Conservation (phyloP, 345 rosid species). For the Eucalyptus victrix region DNA sequence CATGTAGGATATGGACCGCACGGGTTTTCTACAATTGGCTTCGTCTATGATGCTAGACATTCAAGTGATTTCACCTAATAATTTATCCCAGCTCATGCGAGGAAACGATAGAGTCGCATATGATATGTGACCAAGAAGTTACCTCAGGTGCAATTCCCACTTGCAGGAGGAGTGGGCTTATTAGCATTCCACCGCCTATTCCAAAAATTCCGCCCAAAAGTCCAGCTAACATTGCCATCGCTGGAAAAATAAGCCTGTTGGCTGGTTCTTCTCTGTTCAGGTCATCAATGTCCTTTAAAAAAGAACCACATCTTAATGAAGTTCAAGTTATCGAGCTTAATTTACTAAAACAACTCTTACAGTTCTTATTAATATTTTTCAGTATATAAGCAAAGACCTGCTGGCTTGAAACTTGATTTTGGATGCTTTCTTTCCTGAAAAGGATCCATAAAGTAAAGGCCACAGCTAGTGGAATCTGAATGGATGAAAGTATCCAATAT, state of each 20-base stretch:
- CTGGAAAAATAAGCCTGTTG: slow-evolving; percentile 46
- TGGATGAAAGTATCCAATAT: slow-evolving; percentile 63
- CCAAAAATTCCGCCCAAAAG: slow-evolving; percentile 82
- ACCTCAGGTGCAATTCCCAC: slow-evolving; percentile 79
- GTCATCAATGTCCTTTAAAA: slow-evolving; percentile 15
- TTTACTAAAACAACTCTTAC: neutral
- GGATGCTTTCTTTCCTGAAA: slow-evolving; percentile 16
- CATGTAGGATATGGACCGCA: neutral
- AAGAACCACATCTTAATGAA: neutral
- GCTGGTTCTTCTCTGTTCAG: slow-evolving; percentile 2
- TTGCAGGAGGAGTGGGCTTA: slow-evolving; percentile 89
- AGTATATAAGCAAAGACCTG: slow-evolving; percentile 4
- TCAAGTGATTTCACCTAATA: neutral
- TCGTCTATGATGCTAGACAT: neutral
- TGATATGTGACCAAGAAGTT: neutral
- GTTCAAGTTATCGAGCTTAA: neutral
- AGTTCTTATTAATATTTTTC: neutral
- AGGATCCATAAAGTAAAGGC: slow-evolving; percentile 61
- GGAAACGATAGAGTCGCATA: no score
- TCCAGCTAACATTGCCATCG: slow-evolving; percentile 82
- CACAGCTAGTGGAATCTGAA: slow-evolving; percentile 76
- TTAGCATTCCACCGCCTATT: slow-evolving; percentile 95
- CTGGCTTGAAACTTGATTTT: slow-evolving; percentile 1
- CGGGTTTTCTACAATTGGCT: neutral
- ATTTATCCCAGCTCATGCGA: neutral